Base-by-base conservation (phyloP, 768 basidiomycete species). In the Termitomyces sp. region DNA sequence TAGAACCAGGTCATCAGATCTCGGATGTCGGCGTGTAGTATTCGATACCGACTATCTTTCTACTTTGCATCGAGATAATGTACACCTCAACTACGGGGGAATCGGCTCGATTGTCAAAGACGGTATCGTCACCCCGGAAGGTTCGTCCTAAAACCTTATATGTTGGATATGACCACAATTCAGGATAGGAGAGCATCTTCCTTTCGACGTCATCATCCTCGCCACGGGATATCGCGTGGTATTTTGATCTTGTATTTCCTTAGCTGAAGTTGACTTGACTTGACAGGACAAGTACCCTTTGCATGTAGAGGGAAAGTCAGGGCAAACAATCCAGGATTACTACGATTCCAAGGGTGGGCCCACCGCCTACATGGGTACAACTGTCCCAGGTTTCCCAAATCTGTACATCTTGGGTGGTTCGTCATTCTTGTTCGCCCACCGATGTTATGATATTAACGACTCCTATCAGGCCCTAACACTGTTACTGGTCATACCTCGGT, bases 11-110 rank as follows among this genome's bases (percentile, higher is more conserved):
- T 10, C 10, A 38, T 45, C 48, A 82, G 79, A 70, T 26, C 63
- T 75, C 38, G 82, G 82, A 2, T 84, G 82, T 61, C 82, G 79
- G 64, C 78, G 83, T 15, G 61, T 81, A 12, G 69, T 84, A 6
- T 69, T 77, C 53, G 78, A 84, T 60, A 70, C 75, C 0, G 70
- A 71, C 17, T 84, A 76, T 60, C 70, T 83, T 32, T 56, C 67
- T 22, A 61, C 73, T 10, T 66, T 83, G 26, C 70, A 77, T 54
- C 71, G 68, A 5, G 67, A 74, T 5, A 83, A 85, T 63, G 68
- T 83, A 9, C 58, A 68, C 2, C 63, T 83, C 19, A 68, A 70
- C 17, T 78, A 70, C 66, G 71, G 73, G 11, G 73, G 69, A 0
- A 72, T 80, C 21, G 66, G 70, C 15, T 60, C 61, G 7, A 69